Evolutionary conservation across 768 basidiomycete genomes (phyloP), one percentile per base, ranked within the genome.

Genomic region (Boletellus ananiceps): DNA sequence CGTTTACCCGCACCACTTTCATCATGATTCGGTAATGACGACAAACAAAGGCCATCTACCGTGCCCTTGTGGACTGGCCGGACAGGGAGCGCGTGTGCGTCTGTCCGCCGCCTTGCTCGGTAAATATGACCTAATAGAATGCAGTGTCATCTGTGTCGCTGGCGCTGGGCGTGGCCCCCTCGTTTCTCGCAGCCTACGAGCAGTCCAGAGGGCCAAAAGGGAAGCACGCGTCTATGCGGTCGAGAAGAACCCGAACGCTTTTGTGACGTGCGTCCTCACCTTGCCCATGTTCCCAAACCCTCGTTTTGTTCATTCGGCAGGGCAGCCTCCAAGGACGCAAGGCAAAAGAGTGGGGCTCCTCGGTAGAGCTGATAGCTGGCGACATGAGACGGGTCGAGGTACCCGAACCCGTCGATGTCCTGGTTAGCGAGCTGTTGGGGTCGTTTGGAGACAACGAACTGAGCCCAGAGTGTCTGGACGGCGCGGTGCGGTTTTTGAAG

Each of bases 371-470:
- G 33, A 59, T 97, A n/a, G 88, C 86, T 61, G 95, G 95, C 2
- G 96, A 99, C 68, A 98, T 99, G 96, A 78, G 96, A 14, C 72
- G 73, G 23, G 72, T 96, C 38, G 75, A 84, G 8, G 69, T 95
- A 1, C 93, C 95, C 5, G 91, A 96, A 58, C 77, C 80, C 56
- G 93, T 83, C 25, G 96, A 98, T 67, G 91, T 99, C 54, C 73
- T 99, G 50, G 86, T 99, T 60, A 95, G 89, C 71, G 96, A 99
- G 67, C 79, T 99, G 18, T 70, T 99, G 59, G 96, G 96, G 4
- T 94, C 92, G 4, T 98, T 99, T 71, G 96, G 95, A 2, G 96
- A 99, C 69, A 99, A 99, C 52, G 96, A 99, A 66, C 80, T 98
- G 41, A 94, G 93, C 63, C 96, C 96, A 0, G 96, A 99, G 68